Conservation (phyloP, 1,139 yeast genomes). For the Starmera stellimalicola region DNA sequence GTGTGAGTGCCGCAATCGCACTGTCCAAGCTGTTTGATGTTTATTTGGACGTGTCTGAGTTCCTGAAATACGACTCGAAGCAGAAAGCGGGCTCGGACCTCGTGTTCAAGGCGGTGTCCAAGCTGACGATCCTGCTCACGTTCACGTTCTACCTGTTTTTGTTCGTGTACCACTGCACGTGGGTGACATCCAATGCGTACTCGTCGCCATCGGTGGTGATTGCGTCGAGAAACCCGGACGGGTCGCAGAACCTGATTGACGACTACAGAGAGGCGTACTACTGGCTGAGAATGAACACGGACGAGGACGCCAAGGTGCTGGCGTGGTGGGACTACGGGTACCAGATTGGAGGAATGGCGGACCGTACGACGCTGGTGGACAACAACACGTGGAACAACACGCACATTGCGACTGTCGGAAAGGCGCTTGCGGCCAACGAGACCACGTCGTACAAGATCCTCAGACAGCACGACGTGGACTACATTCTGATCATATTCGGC, state of each 20-base stretch:
- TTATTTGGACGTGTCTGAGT: constrained; percentile 59
- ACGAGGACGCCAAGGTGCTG: constrained; percentile 92
- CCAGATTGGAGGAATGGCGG: constrained; percentile 99
- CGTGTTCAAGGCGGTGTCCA: constrained; percentile 40
- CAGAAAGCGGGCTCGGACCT: constrained; percentile 8
- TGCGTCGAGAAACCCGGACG: constrained; percentile 79
- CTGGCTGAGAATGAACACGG: constrained; percentile 97
- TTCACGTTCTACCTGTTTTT: constrained; percentile 67
- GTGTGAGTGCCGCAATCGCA: constrained; percentile 87
- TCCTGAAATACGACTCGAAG: constrained; percentile 20
- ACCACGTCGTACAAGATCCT: constrained; percentile 82
- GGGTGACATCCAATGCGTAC: constrained; percentile 95
- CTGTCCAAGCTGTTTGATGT: constrained; percentile 76
- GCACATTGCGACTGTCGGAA: constrained; percentile 99
- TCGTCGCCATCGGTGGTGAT: constrained; percentile 97
- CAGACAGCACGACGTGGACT: constrained; percentile 90
- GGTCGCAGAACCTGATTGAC: constrained; percentile 77
- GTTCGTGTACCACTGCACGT: constrained; percentile 92
- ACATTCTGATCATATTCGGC: constrained; percentile 87
- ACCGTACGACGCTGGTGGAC: constrained; percentile 95
- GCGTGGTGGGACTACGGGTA: constrained; percentile 99
- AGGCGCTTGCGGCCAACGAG: constrained; percentile 90
- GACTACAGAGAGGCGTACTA: constrained; percentile 98
- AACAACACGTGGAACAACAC: constrained; percentile 99
- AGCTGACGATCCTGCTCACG: constrained; percentile 54